These are phyloP conservation scores for Dictyostelium intermedium DNA, from an alignment of 78 protist genomes.

Conservation along the genomic window DNA sequence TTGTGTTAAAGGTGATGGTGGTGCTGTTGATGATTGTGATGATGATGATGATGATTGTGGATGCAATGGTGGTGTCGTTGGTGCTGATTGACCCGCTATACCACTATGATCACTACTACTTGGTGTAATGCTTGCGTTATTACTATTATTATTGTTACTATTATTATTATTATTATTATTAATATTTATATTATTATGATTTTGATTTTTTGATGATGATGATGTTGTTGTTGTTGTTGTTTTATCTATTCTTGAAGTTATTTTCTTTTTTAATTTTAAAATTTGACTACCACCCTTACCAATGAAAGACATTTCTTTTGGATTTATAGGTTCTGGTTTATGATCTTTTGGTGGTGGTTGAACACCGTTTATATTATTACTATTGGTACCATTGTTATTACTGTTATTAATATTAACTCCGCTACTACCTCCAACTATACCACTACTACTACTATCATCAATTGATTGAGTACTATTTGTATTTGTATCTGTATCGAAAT, in stretches of 20 bases:
- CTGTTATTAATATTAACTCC: background rate
- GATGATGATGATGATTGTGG: background rate
- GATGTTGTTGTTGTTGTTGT: background rate
- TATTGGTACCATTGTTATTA: background rate
- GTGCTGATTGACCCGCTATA: background rate
- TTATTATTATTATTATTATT: background rate
- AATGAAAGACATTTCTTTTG: conserved; percentile 58
- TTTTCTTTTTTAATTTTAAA: conserved; percentile 31
- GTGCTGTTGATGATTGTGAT: background rate
- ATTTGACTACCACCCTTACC: conserved; percentile 75
- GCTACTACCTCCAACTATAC: background rate
- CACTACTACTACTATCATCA: conserved; percentile 2
- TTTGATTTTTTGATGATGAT: background rate
- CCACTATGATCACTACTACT: background rate
- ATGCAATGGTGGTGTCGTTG: background rate
- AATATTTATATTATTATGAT: background rate
- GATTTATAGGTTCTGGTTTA: background rate
- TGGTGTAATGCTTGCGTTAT: background rate
- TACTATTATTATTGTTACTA: background rate
- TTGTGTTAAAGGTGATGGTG: background rate
- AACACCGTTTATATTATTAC: background rate
- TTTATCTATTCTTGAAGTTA: conserved; percentile 36
- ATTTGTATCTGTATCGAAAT: conserved; percentile 47
- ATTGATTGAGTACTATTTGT: conserved; percentile 9
- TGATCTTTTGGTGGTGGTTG: background rate